A percentile compares a stretch with the other conserved stretches of the same genome.
Evolutionary conservation across 2,329 filamentous ascomycete genomes (phyloP).

Genomic region (Camptophora hylomeconis): DNA sequence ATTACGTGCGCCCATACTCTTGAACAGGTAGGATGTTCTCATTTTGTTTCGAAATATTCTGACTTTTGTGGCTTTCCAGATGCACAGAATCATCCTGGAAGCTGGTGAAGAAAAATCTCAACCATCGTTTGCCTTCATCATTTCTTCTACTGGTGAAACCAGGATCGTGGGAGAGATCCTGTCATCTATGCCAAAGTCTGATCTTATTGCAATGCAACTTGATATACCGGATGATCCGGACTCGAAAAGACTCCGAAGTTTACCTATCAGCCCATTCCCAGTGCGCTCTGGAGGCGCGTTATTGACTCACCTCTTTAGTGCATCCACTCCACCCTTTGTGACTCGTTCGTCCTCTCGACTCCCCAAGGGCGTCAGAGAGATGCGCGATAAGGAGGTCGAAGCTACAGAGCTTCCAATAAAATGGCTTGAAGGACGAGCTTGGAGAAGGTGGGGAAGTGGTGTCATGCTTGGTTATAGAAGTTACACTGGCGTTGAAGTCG

Average conservation of each 20-base stretch:
- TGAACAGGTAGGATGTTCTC: slow-evolving; percentile 2
- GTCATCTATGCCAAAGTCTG: slow-evolving; percentile 3
- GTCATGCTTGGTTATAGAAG: slow-evolving; percentile 5
- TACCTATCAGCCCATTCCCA: slow-evolving; percentile 4
- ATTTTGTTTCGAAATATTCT: neutral
- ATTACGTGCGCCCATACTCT: slow-evolving; percentile 5
- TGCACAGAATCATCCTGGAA: neutral
- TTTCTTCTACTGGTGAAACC: slow-evolving; percentile 1
- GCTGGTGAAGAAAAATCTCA: neutral
- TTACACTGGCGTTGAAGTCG: slow-evolving; percentile 4
- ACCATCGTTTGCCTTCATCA: slow-evolving; percentile 1
- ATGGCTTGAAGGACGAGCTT: slow-evolving; percentile 5
- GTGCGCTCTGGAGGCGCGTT: slow-evolving; percentile 2
- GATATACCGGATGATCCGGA: neutral
- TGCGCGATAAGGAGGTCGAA: neutral
- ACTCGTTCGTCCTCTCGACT: slow-evolving; percentile 1
- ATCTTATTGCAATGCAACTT: slow-evolving; percentile 3
- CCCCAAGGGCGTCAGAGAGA: neutral
- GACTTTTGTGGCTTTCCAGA: neutral
- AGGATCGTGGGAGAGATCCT: slow-evolving; percentile 1
- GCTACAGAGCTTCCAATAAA: neutral
- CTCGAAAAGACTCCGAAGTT: neutral
- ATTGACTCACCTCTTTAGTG: slow-evolving; percentile 4
- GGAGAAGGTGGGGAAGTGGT: slow-evolving; percentile 2
- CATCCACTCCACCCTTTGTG: slow-evolving; percentile 2